These are phyloP conservation scores for Nakazawaea molendinolei DNA, from an alignment of 805 yeast species.

Conservation along the genomic window DNA sequence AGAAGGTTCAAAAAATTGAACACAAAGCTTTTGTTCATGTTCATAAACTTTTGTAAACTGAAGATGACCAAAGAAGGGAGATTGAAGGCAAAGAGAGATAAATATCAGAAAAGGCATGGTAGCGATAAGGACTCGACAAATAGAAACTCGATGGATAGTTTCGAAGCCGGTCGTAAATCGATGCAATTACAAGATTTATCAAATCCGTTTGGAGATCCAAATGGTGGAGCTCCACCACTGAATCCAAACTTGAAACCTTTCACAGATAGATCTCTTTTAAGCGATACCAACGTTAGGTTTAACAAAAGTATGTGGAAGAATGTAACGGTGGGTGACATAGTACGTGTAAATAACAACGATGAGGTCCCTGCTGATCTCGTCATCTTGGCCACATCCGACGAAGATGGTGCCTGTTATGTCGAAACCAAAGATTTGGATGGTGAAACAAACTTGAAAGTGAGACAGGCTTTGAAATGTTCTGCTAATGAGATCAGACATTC, in stretches of 20 bases:
- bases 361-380: slow-evolving; percentile 76
- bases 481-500: slow-evolving; percentile 42
- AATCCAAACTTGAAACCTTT: slow-evolving; percentile 7
- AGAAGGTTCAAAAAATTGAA: slow-evolving; percentile 58
- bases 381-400: slow-evolving; percentile 57
- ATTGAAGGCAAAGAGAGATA: slow-evolving; percentile 10
- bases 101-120: slow-evolving; percentile 5
- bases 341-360: slow-evolving; percentile 65
- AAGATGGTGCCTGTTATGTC: slow-evolving; percentile 59
- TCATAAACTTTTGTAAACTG: slow-evolving; percentile 7
- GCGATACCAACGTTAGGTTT: slow-evolving; percentile 19
- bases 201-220: slow-evolving; percentile 10
- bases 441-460: slow-evolving; percentile 66
- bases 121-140: slow-evolving; percentile 15
- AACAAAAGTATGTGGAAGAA: slow-evolving; percentile 51
- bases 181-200: slow-evolving; percentile 11
- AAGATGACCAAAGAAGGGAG: slow-evolving; percentile 13
- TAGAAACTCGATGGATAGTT: slow-evolving; percentile 26
- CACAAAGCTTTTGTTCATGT: slow-evolving; percentile 8
- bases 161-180: slow-evolving; percentile 18
- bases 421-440: slow-evolving; percentile 72
- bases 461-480: slow-evolving; percentile 49
- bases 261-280: slow-evolving; percentile 4
- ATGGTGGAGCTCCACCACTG: background rate
- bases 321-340: slow-evolving; percentile 65